phyloP scores from a whole-genome alignment of 805 yeast genomes.

The Myxozyma nipponensis region DNA sequence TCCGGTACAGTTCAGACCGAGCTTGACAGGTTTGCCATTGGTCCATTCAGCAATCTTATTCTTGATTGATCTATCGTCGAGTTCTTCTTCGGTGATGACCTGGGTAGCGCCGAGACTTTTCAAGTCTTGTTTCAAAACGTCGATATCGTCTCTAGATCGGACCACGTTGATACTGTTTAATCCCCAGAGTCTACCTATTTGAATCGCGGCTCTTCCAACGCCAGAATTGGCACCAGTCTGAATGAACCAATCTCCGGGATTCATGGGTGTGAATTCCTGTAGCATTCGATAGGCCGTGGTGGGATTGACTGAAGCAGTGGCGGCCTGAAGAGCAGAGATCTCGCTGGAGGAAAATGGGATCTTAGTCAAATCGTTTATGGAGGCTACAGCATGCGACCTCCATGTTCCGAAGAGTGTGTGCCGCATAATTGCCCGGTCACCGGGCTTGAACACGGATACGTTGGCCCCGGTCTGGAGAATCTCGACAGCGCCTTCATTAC shows the following conservation, averaged over 20 bases:
- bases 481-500: conserved; percentile 90
- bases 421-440: conserved; percentile 87
- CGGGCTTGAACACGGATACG: conserved; percentile 45
- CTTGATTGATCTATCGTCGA: conserved; percentile 62
- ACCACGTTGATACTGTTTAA: conserved; percentile 81
- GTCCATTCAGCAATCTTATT: conserved; percentile 48
- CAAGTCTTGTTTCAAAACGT: conserved; percentile 55
- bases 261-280: conserved; percentile 57
- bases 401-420: conserved; percentile 86
- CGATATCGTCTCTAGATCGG: conserved; percentile 77
- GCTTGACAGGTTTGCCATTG: conserved; percentile 49
- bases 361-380: conserved; percentile 51
- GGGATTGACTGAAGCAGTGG: conserved; percentile 90
- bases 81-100: conserved; percentile 87
- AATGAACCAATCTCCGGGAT: conserved; percentile 78
- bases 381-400: conserved; percentile 71
- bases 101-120: conserved; percentile 71
- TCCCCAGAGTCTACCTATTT: conserved; percentile 74
- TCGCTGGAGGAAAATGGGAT: conserved; percentile 48
- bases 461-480: conserved; percentile 62
- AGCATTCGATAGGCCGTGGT: conserved; percentile 88
- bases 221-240: conserved; percentile 97
- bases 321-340: conserved; percentile 49
- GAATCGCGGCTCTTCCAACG: conserved; percentile 88
- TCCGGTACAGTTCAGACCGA: conserved; percentile 91